These are phyloP conservation scores for Coniochaeta hoffmannii DNA, from an alignment of 2,329 filamentous ascomycete genomes.

Conservation along the genomic window DNA sequence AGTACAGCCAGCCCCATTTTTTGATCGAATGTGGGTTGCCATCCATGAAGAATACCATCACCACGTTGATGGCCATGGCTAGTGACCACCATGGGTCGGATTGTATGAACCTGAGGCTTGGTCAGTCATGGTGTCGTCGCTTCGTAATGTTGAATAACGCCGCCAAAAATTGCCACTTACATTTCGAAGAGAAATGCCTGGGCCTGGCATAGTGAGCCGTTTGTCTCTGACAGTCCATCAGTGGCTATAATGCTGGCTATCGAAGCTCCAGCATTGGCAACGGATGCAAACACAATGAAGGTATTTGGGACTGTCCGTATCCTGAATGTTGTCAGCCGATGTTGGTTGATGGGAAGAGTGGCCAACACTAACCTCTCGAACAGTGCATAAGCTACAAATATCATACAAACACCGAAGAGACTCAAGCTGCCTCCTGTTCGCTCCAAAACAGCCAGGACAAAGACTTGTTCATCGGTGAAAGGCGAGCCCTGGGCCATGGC, in stretches of 20 bases:
- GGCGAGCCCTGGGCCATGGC: not conserved
- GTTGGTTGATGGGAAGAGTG: not conserved
- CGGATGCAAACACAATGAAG: conserved; percentile 8
- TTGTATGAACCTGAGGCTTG: conserved; percentile 8
- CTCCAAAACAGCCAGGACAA: conserved; percentile 5
- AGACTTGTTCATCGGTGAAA: conserved; percentile 6
- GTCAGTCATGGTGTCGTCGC: not conserved
- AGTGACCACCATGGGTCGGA: conserved; percentile 12
- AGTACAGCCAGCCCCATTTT: conserved; percentile 10
- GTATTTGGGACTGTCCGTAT: conserved; percentile 9
- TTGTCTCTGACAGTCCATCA: conserved; percentile 1
- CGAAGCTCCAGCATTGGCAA: conserved; percentile 5
- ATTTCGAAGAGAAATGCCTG: conserved; percentile 10
- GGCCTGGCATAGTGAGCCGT: conserved; percentile 7
- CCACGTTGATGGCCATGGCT: conserved; percentile 11
- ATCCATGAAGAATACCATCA: conserved; percentile 7
- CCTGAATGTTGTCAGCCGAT: not conserved
- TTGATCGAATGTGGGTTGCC: conserved; percentile 5
- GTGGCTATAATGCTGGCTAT: conserved; percentile 9
- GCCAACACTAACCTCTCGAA: not conserved
- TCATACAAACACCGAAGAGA: conserved; percentile 3
- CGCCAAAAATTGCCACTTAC: conserved; percentile 1
- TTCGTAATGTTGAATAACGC: not conserved
- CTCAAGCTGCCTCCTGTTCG: conserved; percentile 7
- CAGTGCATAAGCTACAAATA: conserved; percentile 6